phyloP scores from a whole-genome alignment of 352 stramenopile species.

The Phytophthora capsici region DNA sequence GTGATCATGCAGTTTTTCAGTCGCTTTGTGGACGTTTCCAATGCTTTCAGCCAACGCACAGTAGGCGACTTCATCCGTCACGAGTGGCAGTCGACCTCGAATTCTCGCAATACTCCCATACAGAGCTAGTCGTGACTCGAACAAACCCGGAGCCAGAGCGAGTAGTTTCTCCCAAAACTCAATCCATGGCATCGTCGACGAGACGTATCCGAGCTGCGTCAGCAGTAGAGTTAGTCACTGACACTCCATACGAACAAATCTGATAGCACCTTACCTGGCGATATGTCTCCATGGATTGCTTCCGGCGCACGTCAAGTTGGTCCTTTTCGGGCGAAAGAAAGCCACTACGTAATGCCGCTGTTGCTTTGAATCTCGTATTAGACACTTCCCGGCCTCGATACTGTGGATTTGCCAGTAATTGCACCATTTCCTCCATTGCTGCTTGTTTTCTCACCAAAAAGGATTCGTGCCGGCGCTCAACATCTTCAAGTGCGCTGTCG shows the following conservation, averaged over 20 bases:
- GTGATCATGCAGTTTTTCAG: constrained; percentile 60
- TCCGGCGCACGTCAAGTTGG: constrained; percentile 54
- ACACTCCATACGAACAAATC: background rate
- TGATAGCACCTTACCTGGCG: constrained; percentile 33
- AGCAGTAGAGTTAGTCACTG: background rate
- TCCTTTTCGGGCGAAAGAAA: constrained; percentile 55
- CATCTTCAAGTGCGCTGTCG: constrained; percentile 9
- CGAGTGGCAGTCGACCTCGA: constrained; percentile 44
- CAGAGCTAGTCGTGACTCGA: constrained; percentile 48
- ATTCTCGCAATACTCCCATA: constrained; percentile 53
- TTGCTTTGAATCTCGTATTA: constrained; percentile 9
- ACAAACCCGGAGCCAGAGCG: constrained; percentile 49
- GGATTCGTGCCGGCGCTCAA: constrained; percentile 19
- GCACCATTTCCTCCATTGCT: constrained; percentile 32
- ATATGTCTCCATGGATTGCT: constrained; percentile 72
- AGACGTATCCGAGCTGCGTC: constrained; percentile 60
- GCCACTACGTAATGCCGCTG: constrained; percentile 39
- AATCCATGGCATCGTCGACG: constrained; percentile 52
- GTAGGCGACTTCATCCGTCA: constrained; percentile 58
- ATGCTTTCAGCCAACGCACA: constrained; percentile 66
- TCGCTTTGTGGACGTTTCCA: constrained; percentile 51
- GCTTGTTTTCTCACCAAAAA: constrained; percentile 35
- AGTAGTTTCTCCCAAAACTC: constrained; percentile 71
- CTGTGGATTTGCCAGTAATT: constrained; percentile 33
- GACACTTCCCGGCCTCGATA: constrained; percentile 16